phyloP scores from a whole-genome alignment of 2,329 filamentous ascomycete species.

The Lachnellula suecica region DNA sequence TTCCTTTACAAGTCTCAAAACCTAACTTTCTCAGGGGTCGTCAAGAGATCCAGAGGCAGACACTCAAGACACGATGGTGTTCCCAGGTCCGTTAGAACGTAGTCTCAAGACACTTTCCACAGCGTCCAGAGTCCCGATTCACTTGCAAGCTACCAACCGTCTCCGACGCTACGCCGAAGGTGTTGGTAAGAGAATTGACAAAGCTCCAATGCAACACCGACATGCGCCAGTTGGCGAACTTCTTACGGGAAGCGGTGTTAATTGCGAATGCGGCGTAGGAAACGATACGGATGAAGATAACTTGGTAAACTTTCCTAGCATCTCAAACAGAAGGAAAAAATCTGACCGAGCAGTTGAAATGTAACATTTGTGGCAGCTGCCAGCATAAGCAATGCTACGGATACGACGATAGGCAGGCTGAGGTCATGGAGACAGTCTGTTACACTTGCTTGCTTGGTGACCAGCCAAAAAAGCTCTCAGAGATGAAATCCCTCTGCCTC shows the following conservation, averaged over 20 bases:
- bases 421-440: constrained; percentile 9
- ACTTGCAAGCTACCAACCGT: neutral
- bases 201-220: neutral
- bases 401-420: constrained; percentile 9
- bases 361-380: constrained; percentile 14
- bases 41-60: constrained; percentile 8
- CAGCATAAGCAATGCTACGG: constrained; percentile 26
- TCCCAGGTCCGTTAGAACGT: neutral
- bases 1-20: neutral
- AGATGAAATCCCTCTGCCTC: constrained; percentile 11
- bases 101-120: neutral
- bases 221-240: neutral
- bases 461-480: neutral
- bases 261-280: constrained; percentile 16
- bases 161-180: neutral
- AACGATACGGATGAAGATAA: constrained; percentile 3
- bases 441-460: constrained; percentile 20
- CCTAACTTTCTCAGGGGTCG: constrained; percentile 5
- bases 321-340: neutral
- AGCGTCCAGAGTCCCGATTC: neutral
- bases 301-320: constrained; percentile 8
- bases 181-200: neutral
- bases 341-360: constrained; percentile 18
- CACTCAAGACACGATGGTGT: constrained; percentile 17
- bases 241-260: neutral